Conservation (phyloP, 306 rosid species). For the Vachellia pachyceras region DNA sequence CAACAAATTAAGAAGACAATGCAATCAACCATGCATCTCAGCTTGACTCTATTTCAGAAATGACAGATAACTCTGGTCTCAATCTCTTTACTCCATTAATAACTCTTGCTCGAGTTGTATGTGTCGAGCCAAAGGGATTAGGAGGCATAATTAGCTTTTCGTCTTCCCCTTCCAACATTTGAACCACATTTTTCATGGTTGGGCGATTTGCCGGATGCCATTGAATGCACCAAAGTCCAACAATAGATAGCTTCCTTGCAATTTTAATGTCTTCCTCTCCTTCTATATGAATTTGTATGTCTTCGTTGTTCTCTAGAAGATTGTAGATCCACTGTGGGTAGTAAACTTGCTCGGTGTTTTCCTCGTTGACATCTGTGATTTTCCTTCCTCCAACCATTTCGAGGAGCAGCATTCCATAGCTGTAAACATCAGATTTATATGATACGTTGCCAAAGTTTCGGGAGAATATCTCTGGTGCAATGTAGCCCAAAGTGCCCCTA, state of each 20-base stretch:
- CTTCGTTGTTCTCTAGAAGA: slow-evolving; percentile 36
- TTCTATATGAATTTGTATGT: slow-evolving; percentile 13
- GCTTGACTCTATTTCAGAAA: slow-evolving; percentile 36
- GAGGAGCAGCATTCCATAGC: background rate
- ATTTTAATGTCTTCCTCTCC: background rate
- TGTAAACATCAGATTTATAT: background rate
- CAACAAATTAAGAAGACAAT: background rate
- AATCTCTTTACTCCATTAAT: background rate
- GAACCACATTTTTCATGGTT: slow-evolving; percentile 6
- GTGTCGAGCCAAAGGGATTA: slow-evolving; percentile 42
- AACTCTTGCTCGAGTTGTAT: background rate
- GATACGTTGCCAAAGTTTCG: background rate
- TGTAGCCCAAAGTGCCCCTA: slow-evolving; percentile 38
- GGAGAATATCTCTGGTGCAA: slow-evolving; percentile 31
- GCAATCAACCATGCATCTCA: background rate
- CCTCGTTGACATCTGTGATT: slow-evolving; percentile 18
- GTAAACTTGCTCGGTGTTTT: slow-evolving; percentile 18
- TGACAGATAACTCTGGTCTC: slow-evolving; percentile 7
- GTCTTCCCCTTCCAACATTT: slow-evolving; percentile 36
- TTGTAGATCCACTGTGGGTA: slow-evolving; percentile 44
- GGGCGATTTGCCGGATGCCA: background rate
- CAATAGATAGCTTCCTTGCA: background rate
- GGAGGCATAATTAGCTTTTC: slow-evolving; percentile 38
- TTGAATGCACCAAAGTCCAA: background rate
- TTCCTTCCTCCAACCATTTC: slow-evolving; percentile 19